Evolutionary conservation across 2,329 filamentous ascomycete species (phyloP).

Genomic region (Pseudopithomyces maydicus): DNA sequence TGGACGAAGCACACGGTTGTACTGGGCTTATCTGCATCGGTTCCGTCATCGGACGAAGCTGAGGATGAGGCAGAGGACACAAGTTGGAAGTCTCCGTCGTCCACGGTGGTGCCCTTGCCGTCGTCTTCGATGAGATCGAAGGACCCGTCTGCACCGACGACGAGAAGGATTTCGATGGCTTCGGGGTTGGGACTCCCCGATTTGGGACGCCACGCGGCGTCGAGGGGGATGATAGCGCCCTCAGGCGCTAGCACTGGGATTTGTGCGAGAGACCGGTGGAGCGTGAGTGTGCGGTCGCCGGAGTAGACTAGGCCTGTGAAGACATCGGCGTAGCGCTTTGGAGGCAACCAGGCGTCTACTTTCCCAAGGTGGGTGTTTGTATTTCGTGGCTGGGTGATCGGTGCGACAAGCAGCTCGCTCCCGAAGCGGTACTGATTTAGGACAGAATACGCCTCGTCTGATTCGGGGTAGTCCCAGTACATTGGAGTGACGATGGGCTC

Average conservation of each 20-base stretch:
- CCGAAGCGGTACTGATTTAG: constrained; percentile 67
- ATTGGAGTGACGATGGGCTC: constrained; percentile 64
- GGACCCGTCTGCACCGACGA: constrained; percentile 52
- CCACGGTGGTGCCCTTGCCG: constrained; percentile 39
- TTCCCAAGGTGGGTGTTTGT: constrained; percentile 52
- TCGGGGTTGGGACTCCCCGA: constrained; percentile 57
- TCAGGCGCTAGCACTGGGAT: constrained; percentile 61
- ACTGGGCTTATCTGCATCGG: constrained; percentile 27
- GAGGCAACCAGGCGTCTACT: constrained; percentile 63
- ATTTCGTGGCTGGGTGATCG: constrained; percentile 60
- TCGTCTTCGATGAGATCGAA: constrained; percentile 59
- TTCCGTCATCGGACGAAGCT: constrained; percentile 13
- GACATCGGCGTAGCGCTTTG: constrained; percentile 60
- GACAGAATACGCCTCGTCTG: constrained; percentile 59
- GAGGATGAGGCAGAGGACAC: constrained; percentile 14
- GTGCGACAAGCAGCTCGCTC: constrained; percentile 60
- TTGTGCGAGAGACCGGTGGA: constrained; percentile 57
- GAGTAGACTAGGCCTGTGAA: constrained; percentile 64
- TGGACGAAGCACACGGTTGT: constrained; percentile 38
- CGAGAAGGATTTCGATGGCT: constrained; percentile 55
- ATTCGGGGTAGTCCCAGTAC: constrained; percentile 64
- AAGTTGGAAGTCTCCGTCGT: constrained; percentile 43
- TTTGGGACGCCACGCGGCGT: constrained; percentile 47
- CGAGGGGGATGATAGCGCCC: constrained; percentile 64
- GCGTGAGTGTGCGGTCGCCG: constrained; percentile 57